Evolutionary conservation across 495 filamentous ascomycete species (phyloP), one percentile per base, ranked within the genome.

Genomic region (Trichoderma orchidacearum): DNA sequence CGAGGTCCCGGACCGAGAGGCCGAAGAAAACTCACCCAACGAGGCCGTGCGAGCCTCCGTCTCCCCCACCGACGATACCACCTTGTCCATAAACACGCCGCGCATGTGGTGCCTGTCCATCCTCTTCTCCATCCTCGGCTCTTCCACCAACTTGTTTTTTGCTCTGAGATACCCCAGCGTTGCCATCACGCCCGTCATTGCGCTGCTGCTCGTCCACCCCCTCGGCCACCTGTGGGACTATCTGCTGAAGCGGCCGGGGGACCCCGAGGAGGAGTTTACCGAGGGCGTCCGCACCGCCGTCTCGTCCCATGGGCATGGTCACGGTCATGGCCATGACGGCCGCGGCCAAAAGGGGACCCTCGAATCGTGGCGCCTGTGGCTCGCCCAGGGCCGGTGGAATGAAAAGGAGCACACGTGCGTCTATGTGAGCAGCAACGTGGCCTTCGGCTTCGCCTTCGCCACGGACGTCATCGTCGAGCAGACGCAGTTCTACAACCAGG

Each of bases 381-480:
- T 92, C 12, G 85, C 82, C 12, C 88, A 90, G 61, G 87, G 87
- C 3, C 76, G 72, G 30, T 92, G 87, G 87, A 92, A 92, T 64
- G 82, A 87, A 61, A 91, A 92, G 65, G 87, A 92, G 66, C 87
- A 92, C 69, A 84, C 80, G 53, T 92, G 87, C 66, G 85, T 92
- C 55, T 92, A 90, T 62, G 87, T 91, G 61, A 87, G 83, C 73
- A 91, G 88, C 69, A 92, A 92, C 67, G 86, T 92, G 28, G 88
- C 87, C n/a, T 92, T 92, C 63, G 88, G 87, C 0, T 92, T 92
- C 70, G 87, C 87, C 25, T 92, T 91, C 68, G 84, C 84, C 45
- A 89, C 85, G 32, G 85, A 89, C 68, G 81, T 92, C 58, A 91
- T 92, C 58, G 87, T 92, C 18, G 87, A 92, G 67, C 87, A 92